Evolutionary conservation across 2,329 filamentous ascomycete genomes (phyloP).

Genomic region (Xylariales sp.): DNA sequence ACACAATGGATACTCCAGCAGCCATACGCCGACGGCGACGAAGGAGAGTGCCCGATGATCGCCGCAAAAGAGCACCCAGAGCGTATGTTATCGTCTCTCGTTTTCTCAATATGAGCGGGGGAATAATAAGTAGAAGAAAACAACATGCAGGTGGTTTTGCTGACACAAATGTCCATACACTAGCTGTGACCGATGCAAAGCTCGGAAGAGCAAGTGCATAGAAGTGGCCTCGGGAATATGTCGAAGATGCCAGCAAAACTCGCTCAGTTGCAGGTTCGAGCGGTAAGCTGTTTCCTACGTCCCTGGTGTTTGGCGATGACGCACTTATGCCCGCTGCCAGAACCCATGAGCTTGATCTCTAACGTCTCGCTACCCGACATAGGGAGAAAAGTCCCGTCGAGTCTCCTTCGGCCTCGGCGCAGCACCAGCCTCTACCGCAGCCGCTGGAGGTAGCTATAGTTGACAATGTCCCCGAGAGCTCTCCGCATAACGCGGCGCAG

Average conservation of each 20-base stretch:
- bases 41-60: conserved; percentile 25
- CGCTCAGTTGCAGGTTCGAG: conserved; percentile 13
- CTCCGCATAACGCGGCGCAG: conserved; percentile 5
- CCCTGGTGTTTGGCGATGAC: not conserved
- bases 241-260: conserved; percentile 21
- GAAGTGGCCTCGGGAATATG: conserved; percentile 20
- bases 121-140: not conserved
- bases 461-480: conserved; percentile 3
- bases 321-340: not conserved
- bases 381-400: conserved; percentile 4
- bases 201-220: conserved; percentile 29
- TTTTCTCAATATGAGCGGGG: too few relatives aligned
- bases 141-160: not conserved
- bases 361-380: too few relatives aligned
- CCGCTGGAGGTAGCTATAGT: too few relatives aligned
- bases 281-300: conserved; percentile 1
- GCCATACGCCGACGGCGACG: conserved; percentile 13
- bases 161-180: not conserved
- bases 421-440: too few relatives aligned
- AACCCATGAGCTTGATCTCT: not conserved
- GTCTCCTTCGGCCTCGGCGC: not conserved
- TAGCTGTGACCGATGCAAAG: conserved; percentile 28
- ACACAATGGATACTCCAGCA: not conserved
- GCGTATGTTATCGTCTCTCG: conserved; percentile 15
- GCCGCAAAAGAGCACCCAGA: conserved; percentile 26